phyloP scores from a whole-genome alignment of 441 rosid species.

The Arabidopsis hybrid region DNA sequence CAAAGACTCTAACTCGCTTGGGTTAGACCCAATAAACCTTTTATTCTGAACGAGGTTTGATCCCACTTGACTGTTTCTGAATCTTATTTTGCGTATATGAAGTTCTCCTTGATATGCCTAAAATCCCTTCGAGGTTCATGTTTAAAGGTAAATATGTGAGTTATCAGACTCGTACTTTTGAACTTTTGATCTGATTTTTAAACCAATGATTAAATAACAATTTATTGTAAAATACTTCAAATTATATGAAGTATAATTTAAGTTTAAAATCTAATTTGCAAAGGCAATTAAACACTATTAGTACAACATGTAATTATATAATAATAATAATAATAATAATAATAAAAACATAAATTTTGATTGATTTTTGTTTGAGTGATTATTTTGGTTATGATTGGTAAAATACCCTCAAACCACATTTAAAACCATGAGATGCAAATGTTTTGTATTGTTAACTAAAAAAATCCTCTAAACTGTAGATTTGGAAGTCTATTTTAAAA shows the following conservation, averaged over 20 bases:
- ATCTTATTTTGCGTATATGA: neutral
- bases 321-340: no score
- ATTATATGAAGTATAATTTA: neutral
- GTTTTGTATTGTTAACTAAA: neutral
- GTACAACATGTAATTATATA: no score
- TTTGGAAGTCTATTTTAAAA: neutral
- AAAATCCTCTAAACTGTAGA: neutral
- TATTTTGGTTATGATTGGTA: no score
- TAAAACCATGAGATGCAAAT: neutral
- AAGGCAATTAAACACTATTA: neutral
- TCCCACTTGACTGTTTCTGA: neutral
- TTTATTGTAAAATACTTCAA: neutral
- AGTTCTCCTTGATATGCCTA: neutral
- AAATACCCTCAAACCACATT: neutral
- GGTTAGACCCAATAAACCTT: no score
- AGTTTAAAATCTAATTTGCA: neutral
- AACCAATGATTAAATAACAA: neutral
- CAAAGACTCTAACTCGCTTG: no score
- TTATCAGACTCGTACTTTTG: neutral
- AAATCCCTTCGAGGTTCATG: neutral
- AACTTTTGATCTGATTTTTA: neutral
- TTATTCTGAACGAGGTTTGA: no score
- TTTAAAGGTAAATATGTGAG: neutral
- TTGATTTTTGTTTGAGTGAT: no score
- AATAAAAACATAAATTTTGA: no score